phyloP scores from a whole-genome alignment of 192 early-diverging fungal genomes.

The Coemansia asiatica region DNA sequence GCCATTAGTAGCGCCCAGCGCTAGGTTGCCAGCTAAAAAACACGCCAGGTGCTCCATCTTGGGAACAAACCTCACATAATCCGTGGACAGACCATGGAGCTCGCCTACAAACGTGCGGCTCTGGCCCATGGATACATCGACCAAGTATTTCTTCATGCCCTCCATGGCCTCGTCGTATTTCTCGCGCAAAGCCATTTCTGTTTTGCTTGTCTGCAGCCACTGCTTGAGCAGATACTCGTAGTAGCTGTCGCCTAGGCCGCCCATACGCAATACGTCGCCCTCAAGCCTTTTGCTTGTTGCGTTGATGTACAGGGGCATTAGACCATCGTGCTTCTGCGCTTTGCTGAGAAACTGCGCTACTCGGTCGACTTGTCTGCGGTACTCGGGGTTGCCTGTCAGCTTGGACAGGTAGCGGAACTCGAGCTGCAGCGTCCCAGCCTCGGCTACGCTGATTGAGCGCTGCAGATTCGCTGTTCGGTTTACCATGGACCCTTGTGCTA shows the following conservation, averaged over 20 bases:
- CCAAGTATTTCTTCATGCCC: conserved; percentile 44
- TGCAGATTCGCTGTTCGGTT: background rate
- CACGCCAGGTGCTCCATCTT: conserved; percentile 95
- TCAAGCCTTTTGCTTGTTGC: conserved; percentile 13
- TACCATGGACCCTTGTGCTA: background rate
- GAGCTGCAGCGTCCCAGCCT: conserved; percentile 81
- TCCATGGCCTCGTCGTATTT: conserved; percentile 65
- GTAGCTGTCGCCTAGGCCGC: conserved; percentile 77
- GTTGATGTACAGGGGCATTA: conserved; percentile 72
- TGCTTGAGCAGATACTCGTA: conserved; percentile 96
- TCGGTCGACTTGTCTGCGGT: conserved; percentile 68
- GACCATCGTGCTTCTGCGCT: conserved; percentile 52
- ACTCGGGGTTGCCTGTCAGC: conserved; percentile 66
- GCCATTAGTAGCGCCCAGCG: conserved; percentile 47
- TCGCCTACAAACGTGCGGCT: conserved; percentile 29
- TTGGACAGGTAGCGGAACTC: conserved; percentile 85
- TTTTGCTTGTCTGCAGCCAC: conserved; percentile 74
- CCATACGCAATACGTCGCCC: conserved; percentile 23
- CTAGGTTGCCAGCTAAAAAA: conserved; percentile 65
- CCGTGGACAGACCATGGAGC: conserved; percentile 57
- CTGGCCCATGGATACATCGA: conserved; percentile 9
- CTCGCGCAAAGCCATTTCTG: conserved; percentile 62
- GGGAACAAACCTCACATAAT: conserved; percentile 22
- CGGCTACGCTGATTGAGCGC: conserved; percentile 57
- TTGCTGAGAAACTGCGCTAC: conserved; percentile 43